Base-by-base conservation (phyloP, 2,329 filamentous ascomycete species). In the Penicillium brevicompactum region DNA sequence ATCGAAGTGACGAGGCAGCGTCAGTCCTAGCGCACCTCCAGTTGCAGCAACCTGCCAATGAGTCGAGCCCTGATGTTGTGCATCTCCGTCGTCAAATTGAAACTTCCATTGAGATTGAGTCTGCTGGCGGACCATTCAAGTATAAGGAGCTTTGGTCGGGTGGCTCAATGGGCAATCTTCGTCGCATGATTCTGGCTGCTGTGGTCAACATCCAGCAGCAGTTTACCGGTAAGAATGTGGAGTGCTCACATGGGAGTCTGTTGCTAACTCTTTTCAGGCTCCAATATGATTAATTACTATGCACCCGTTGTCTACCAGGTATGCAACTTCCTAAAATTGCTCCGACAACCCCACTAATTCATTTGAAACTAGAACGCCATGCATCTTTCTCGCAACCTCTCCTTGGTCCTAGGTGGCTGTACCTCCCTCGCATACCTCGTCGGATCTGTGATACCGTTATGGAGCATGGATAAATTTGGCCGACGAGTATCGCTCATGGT, bases 381-480 rank as follows among this genome's bases (percentile, higher is more conserved):
- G 70, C 60, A 67, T 2, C 57, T 80, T 4, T 67, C 68, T 11
- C 74, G 78, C 1, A 76, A 81, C n/a, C 67, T 84, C 32, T 80
- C 81, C 31, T 69, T 84, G 38, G 76, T 85, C 5, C 70, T 85
- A 1, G 81, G 80, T 21, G 82, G 82, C 3, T 74, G 69, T 49
- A 73, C 70, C 30, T 71, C 71, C 21, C 68, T 70, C 45, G 74
- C 70, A 0, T 79, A 76, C 51, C 63, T 78, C 8, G 67, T 75
- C 13, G 75, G 74, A 7, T 75, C 72, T 0, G 65, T 71, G 2
- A 77, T 78, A 49, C 75, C 77, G 0, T 63, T 78, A 3, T 71
- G 74, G 46, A 64, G 76, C 7, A 72, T 78, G 67, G 76, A 79
- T 53, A 64, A 71, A 1, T 74, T 76, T 31, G 76, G 76, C 1